phyloP scores from a whole-genome alignment of 768 basidiomycete genomes.

The Amanita subjunquillea region DNA sequence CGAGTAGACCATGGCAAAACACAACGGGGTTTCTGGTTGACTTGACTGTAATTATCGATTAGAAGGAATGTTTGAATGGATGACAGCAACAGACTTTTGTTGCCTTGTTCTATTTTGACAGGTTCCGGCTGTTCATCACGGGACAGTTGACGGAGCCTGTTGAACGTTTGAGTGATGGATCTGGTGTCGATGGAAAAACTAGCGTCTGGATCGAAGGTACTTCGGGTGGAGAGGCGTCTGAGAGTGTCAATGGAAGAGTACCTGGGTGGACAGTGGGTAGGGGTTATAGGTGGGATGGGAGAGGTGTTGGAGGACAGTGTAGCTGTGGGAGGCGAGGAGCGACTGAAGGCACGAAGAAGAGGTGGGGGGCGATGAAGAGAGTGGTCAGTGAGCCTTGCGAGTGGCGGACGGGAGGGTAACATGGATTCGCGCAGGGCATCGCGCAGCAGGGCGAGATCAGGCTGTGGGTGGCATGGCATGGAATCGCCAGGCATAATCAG shows the following conservation, averaged over 20 bases:
- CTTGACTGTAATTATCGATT: slow-evolving; percentile 37
- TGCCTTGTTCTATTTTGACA: slow-evolving; percentile 25
- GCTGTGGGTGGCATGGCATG: slow-evolving; percentile 13
- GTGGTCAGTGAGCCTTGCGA: slow-evolving; percentile 27
- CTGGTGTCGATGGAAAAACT: slow-evolving; percentile 2
- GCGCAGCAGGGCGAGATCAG: slow-evolving; percentile 27
- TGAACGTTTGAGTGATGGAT: slow-evolving; percentile 27
- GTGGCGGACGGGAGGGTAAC: slow-evolving; percentile 26
- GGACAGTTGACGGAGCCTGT: slow-evolving; percentile 27
- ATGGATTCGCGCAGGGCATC: slow-evolving; percentile 39
- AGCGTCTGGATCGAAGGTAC: slow-evolving; percentile 8
- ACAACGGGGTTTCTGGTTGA: slow-evolving; percentile 79
- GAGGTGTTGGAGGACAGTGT: slow-evolving; percentile 28
- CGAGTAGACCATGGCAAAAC: slow-evolving; percentile 92
- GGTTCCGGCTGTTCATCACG: slow-evolving; percentile 46
- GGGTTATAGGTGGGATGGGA: slow-evolving; percentile 21
- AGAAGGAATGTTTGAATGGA: slow-evolving; percentile 2
- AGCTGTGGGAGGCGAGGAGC: slow-evolving; percentile 53
- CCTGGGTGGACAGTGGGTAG: slow-evolving; percentile 28
- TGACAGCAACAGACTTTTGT: slow-evolving; percentile 47
- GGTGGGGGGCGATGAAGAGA: slow-evolving; percentile 34
- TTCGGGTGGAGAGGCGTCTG: not conserved
- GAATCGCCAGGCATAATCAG: not conserved
- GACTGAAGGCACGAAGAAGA: slow-evolving; percentile 43
- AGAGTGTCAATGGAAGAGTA: slow-evolving; percentile 44